Base-by-base conservation (phyloP, 164 flowering plant genomes). In the Annona squamosa region DNA sequence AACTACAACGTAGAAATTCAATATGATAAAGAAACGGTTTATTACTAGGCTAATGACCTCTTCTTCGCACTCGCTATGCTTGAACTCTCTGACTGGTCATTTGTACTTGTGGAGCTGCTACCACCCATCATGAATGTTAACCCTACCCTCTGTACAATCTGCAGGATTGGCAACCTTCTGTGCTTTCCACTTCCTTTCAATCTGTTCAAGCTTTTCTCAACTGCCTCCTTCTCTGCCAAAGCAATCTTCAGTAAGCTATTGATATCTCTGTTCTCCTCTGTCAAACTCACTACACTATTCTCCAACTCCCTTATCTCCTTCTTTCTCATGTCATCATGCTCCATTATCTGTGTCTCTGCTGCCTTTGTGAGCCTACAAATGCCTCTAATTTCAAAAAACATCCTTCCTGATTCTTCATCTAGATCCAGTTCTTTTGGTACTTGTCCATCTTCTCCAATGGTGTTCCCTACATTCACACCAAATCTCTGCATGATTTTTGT, bases 251-350 rank as follows among this genome's bases (percentile, higher is more conserved):
- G 82, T 79, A 92, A 79, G 68, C 82, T 86, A 74, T 77, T 84
- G 6, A 87, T 77, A 57, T 92, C 97, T 45, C 93, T 81, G 69
- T 89, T 90, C 82, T 92, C 97, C 80, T 90, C 95, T 0, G 92
- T 89, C 84, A 92, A 84, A 72, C 93, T 88, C 83, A 84, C 90
- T 71, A 92, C 85, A 66, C 97, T 90, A 67, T 78, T 85, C 84
- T 87, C 93, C 83, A 88, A 63, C 66, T 90, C 92, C 82, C 77
- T 89, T 74, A 77, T 78, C 85, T 91, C 93, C 77, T 87, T 91
- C 75, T 73, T 82, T 77, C 76, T 78, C 80, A 19, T 79, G 75
- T 85, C 87, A 52, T 79, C 37, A 26, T 26, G 37, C 1, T 26
- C 37, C 1, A 26, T 26, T 26, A 26, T 26, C 37, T 26, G 0